A percentile compares a stretch with the other conserved stretches of the same genome.
Evolutionary conservation across 1,284 basidiomycete genomes (phyloP).

Genomic region (Apiotrichum brassicae): DNA sequence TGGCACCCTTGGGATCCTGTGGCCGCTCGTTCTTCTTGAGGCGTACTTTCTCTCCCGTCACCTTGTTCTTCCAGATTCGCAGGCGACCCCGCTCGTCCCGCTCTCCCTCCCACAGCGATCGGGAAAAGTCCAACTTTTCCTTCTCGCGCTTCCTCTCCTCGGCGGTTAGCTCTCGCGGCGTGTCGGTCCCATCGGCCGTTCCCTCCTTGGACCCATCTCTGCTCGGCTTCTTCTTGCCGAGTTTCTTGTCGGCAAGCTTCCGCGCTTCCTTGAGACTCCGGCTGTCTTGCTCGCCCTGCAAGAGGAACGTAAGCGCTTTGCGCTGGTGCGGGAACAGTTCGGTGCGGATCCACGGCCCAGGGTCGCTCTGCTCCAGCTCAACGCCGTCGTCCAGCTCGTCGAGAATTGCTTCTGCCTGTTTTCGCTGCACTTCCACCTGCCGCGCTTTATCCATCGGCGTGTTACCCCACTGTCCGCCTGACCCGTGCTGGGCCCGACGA

Average conservation of each 20-base stretch:
- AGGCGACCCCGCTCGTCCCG: constrained; percentile 53
- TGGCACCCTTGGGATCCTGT: constrained; percentile 75
- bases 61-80: constrained; percentile 68
- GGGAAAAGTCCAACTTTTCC: constrained; percentile 20
- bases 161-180: not conserved
- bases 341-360: constrained; percentile 83
- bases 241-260: constrained; percentile 27
- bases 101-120: constrained; percentile 39
- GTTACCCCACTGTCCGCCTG: constrained; percentile 2
- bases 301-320: constrained; percentile 90
- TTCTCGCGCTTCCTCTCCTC: constrained; percentile 14
- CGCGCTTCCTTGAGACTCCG: constrained; percentile 36
- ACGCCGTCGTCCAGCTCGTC: constrained; percentile 78
- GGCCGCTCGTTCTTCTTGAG: constrained; percentile 53
- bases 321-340: constrained; percentile 94
- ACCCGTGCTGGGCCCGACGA: constrained; percentile 2
- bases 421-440: constrained; percentile 83
- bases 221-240: constrained; percentile 16
- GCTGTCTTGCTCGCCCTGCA: constrained; percentile 69
- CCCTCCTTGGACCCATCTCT: constrained; percentile 5
- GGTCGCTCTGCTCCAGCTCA: constrained; percentile 76
- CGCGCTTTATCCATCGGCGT: constrained; percentile 56
- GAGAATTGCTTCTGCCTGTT: constrained; percentile 91
- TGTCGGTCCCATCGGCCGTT: constrained; percentile 4
- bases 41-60: constrained; percentile 70